Conservation (phyloP, 176 grass and related monocot species). For the Eragrostis nindensis region DNA sequence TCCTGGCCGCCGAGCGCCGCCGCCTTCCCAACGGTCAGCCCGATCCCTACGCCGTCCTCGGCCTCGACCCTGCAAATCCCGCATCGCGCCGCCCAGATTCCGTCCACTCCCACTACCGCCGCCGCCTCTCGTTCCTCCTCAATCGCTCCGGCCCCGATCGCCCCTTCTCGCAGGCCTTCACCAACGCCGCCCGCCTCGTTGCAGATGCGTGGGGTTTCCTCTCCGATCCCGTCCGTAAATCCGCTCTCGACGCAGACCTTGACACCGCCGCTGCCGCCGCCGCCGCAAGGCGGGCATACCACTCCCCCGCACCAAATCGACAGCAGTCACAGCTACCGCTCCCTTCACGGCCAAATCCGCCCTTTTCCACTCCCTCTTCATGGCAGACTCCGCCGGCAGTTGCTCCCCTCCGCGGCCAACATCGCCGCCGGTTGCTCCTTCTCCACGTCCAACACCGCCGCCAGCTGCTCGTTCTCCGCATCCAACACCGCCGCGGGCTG, state of each 20-base stretch:
- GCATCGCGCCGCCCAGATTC: slow-evolving; percentile 48
- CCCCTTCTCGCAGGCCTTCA: slow-evolving; percentile 37
- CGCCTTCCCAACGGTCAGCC: slow-evolving; percentile 50
- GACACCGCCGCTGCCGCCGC: slow-evolving; percentile 46
- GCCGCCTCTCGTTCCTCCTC: slow-evolving; percentile 66
- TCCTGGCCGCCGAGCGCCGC: slow-evolving; percentile 54
- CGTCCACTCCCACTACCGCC: slow-evolving; percentile 53
- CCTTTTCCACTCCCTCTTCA: neutral
- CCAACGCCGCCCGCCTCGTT: slow-evolving; percentile 64
- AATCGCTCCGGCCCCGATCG: slow-evolving; percentile 39
- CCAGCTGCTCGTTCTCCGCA: neutral
- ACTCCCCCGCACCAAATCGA: slow-evolving; percentile 13
- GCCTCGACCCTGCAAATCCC: slow-evolving; percentile 54
- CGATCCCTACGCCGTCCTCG: slow-evolving; percentile 73
- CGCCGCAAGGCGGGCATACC: slow-evolving; percentile 11
- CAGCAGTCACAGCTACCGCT: slow-evolving; percentile 8
- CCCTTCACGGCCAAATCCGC: neutral
- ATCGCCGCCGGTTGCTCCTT: neutral
- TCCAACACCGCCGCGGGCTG: neutral
- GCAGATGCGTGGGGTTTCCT: slow-evolving; percentile 66
- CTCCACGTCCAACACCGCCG: neutral
- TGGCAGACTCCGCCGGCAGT: neutral
- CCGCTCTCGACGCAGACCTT: slow-evolving; percentile 60
- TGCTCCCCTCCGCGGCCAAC: neutral
- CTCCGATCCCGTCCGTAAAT: slow-evolving; percentile 62